phyloP scores from a whole-genome alignment of 2,329 filamentous ascomycete species.

The Catunica adiposa region DNA sequence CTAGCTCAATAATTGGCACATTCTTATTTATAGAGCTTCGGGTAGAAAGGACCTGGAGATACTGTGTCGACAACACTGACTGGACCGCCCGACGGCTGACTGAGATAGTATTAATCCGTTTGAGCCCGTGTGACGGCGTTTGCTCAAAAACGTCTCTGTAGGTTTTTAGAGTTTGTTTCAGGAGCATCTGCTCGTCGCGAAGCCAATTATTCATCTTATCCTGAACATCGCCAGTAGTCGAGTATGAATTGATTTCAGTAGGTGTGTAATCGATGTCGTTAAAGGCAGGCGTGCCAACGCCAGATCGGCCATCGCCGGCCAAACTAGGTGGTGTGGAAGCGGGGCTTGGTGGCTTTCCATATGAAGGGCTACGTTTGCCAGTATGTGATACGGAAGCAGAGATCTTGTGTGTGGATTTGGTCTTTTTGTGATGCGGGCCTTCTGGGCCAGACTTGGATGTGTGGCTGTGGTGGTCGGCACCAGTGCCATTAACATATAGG shows the following conservation, averaged over 20 bases:
- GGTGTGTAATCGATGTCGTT: slow-evolving; percentile 40
- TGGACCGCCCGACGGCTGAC: slow-evolving; percentile 10
- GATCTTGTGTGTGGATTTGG: slow-evolving; percentile 65
- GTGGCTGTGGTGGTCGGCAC: not conserved
- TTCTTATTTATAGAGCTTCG: slow-evolving; percentile 38
- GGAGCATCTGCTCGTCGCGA: slow-evolving; percentile 52
- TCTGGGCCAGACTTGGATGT: not conserved
- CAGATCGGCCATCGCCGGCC: slow-evolving; percentile 43
- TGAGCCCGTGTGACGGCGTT: slow-evolving; percentile 28
- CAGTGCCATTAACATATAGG: slow-evolving; percentile 30
- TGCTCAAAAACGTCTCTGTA: slow-evolving; percentile 51
- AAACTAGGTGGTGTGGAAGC: slow-evolving; percentile 58
- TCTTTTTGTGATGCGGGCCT: slow-evolving; percentile 44
- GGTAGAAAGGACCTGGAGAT: slow-evolving; percentile 51
- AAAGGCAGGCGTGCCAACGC: slow-evolving; percentile 57
- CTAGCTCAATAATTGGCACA: slow-evolving; percentile 51
- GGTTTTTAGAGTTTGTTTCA: slow-evolving; percentile 48
- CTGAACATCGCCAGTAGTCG: slow-evolving; percentile 51
- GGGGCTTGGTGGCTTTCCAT: slow-evolving; percentile 53
- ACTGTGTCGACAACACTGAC: slow-evolving; percentile 26
- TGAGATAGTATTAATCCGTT: slow-evolving; percentile 27
- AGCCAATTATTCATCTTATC: slow-evolving; percentile 66
- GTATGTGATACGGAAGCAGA: slow-evolving; percentile 51
- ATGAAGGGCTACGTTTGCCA: slow-evolving; percentile 46
- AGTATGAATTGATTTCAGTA: slow-evolving; percentile 60